Evolutionary conservation across 2,329 filamentous ascomycete species (phyloP), one percentile per base, ranked within the genome.

Genomic region (Tolypocladium pustulatum): DNA sequence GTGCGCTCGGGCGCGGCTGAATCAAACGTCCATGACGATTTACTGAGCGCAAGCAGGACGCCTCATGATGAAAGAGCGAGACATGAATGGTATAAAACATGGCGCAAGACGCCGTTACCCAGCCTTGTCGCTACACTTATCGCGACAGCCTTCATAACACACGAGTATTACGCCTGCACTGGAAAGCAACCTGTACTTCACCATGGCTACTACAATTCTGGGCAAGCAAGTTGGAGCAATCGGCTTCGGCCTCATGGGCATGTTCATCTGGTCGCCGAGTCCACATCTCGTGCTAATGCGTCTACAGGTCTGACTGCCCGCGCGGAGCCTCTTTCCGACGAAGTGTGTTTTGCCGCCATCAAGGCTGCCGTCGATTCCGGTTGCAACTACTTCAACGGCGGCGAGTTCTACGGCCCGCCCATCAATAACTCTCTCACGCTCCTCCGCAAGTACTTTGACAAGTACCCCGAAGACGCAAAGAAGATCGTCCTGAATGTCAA

Each of bases 401-500:
- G 78, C 61, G 83, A 87, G 66, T 80, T 88, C 66, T 89, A 89
- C 71, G 86, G 86, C 43, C 73, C 76, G 0, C 78, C 79, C 1
- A 75, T 81, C 25, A 77, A 77, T 65, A 86, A 87, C 72, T 74
- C 69, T 66, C 83, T 86, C 65, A 78, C 81, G 37, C 71, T 88
- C 12, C 71, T 89, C 36, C 78, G 82, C 61, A 74, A 77, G 32
- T 89, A 88, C 72, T 87, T 89, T 66, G 76, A 76, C 37, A 77
- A 79, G 60, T 81, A 88, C 66, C 85, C 86, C 1, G 81, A 85
- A 61, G 82, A 88, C 62, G 83, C 84, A 9, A 74, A 79, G 55
- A 83, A 84, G 66, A 76, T 88, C 12, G 76, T 86, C 13, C 71
- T 89, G 54, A 79, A 77, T 64, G 78, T 89, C 67, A 89, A 89